Base-by-base conservation (phyloP, 176 grass and related monocot species). In the Oryza nivara region DNA sequence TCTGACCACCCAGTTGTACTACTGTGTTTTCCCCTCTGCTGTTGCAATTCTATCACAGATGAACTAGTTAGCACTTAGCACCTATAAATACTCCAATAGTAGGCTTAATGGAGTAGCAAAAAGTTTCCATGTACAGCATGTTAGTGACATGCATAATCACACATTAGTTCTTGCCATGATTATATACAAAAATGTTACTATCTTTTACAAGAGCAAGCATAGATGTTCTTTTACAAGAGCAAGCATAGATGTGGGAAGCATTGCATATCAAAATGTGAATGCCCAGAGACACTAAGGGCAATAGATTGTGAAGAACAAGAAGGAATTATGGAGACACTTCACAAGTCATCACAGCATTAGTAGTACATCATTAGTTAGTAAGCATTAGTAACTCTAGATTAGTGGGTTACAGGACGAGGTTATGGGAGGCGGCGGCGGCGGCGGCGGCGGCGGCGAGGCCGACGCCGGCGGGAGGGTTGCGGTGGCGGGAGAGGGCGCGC, bases 401-500 rank as follows among this genome's bases (percentile, higher is more conserved):
- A 30, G 7, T 12, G 5, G 58, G 54, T 88, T 74, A 94, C 35
- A 84, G 70, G 32, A 97, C 82, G 35, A 97, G 22, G 77, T 88
- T 90, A 6, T 88, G 66, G 60, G 84, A 4, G 11, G 75, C 83
- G 65, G 67, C 78, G 52, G 23, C 23, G 23, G 23, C n/a, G n/a
- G n/a, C n/a, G n/a, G n/a, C 23, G 23, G 23, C 23, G 23, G 23
- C 48, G 48, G 13, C 48, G 70, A 92, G 40, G 20, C 86, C 83
- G 38, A 94, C 67, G 65, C 84, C 75, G 67, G 46, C 79, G 67
- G 77, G 75, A 3, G 87, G 86, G 11, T 73, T 91, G 65, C 85
- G 82, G 66, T 95, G 87, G 35, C 89, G 81, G 80, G 87, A 84
- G 56, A 98, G 72, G 19, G 93, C 85, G 26, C 91, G 91, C 54